Evolutionary conservation across 2,329 filamentous ascomycete species (phyloP).

Genomic region (Colletotrichum graminicola): DNA sequence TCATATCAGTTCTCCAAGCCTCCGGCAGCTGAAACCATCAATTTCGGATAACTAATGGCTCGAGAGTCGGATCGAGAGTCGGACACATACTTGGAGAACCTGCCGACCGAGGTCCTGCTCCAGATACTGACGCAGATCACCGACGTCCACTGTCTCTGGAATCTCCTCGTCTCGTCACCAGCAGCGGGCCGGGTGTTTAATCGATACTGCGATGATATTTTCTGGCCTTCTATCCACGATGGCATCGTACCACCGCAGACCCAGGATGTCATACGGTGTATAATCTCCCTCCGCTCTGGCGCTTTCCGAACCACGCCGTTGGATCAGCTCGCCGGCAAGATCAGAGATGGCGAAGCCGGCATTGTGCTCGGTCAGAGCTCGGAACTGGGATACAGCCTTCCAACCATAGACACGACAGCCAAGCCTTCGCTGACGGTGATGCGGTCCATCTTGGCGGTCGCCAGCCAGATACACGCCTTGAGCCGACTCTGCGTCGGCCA

Average conservation of each 20-base stretch:
- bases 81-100: background rate
- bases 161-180: constrained; percentile 22
- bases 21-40: background rate
- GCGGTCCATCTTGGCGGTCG: constrained; percentile 3
- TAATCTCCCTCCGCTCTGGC: constrained; percentile 27
- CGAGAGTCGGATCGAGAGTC: background rate
- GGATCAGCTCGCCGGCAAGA: constrained; percentile 3
- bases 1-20: background rate
- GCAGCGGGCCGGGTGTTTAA: constrained; percentile 24
- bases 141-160: constrained; percentile 34
- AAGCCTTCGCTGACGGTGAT: background rate
- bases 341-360: constrained; percentile 29
- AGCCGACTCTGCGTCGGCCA: constrained; percentile 18
- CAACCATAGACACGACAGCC: background rate
- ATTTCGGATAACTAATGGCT: background rate
- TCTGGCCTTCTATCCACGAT: constrained; percentile 19
- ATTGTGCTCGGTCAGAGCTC: constrained; percentile 33
- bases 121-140: constrained; percentile 27
- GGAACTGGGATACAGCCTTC: constrained; percentile 15
- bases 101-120: constrained; percentile 30
- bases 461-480: constrained; percentile 7
- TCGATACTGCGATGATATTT: constrained; percentile 18
- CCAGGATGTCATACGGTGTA: constrained; percentile 21
- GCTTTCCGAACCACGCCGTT: constrained; percentile 6
- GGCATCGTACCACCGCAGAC: constrained; percentile 22